These are phyloP conservation scores for Pestalotiopsis sp. DNA, from an alignment of 2,329 filamentous ascomycete genomes.

Conservation along the genomic window DNA sequence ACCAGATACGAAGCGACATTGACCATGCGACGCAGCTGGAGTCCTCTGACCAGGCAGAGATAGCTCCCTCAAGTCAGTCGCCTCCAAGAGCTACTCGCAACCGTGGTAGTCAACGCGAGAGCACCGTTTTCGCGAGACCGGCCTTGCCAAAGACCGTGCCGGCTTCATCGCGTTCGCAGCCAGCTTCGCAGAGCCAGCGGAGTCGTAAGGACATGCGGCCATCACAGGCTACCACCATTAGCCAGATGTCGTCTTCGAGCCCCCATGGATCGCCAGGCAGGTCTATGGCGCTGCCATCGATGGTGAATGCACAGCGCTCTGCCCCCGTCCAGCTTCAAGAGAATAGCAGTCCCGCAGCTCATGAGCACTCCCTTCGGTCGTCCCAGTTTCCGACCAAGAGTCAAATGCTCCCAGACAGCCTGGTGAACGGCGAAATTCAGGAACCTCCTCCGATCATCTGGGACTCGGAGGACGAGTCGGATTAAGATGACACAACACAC, in stretches of 20 bases:
- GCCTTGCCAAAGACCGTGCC: constrained; percentile 10
- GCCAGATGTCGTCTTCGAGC: constrained; percentile 32
- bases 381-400: constrained; percentile 54
- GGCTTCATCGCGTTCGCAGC: constrained; percentile 9
- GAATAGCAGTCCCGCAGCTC: constrained; percentile 20
- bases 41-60: constrained; percentile 25
- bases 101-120: constrained; percentile 2
- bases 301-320: constrained; percentile 19
- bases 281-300: constrained; percentile 22
- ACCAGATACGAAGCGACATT: constrained; percentile 51
- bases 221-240: constrained; percentile 47
- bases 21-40: constrained; percentile 39
- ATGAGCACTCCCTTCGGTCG: constrained; percentile 31
- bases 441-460: constrained; percentile 41
- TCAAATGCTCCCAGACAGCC: constrained; percentile 53
- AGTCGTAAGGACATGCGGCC: constrained; percentile 28
- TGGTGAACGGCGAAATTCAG: constrained; percentile 40
- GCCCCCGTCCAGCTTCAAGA: constrained; percentile 3
- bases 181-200: constrained; percentile 18
- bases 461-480: constrained; percentile 42
- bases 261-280: constrained; percentile 28
- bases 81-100: constrained; percentile 17
- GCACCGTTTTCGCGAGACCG: constrained; percentile 9
- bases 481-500: constrained; percentile 11
- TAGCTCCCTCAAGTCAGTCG: constrained; percentile 34